Percentiles rank a stretch among this genome's conserved stretches.
Evolutionary conservation across 305 asterid species (phyloP).

Genomic region (Salvia sclarea): DNA sequence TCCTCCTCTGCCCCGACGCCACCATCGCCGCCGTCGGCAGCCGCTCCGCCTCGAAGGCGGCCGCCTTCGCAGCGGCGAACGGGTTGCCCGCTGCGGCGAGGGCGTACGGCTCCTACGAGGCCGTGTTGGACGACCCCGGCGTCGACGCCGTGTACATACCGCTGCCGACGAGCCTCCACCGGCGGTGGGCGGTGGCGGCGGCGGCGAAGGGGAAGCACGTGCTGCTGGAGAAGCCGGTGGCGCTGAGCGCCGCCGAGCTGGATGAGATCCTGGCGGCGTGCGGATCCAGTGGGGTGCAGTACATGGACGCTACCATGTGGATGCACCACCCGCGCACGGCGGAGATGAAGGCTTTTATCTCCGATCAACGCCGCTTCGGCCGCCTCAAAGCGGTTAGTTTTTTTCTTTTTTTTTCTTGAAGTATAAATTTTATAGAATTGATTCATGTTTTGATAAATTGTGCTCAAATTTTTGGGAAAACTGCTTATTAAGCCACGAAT

Average conservation of each 20-base stretch:
- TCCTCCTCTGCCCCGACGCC: constrained; percentile 45
- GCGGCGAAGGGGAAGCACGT: constrained; percentile 46
- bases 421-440: no score
- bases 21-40: constrained; percentile 51
- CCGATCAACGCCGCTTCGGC: constrained; percentile 38
- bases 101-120: constrained; percentile 43
- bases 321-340: constrained; percentile 54
- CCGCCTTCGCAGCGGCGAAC: constrained; percentile 37
- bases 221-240: constrained; percentile 53
- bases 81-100: constrained; percentile 41
- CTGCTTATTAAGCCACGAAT: no score
- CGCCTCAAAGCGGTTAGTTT: constrained; percentile 38
- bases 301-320: constrained; percentile 57
- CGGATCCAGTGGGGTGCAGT: constrained; percentile 49
- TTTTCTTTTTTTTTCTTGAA: not conserved
- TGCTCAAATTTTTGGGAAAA: no score
- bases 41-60: constrained; percentile 48
- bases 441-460: no score
- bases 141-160: constrained; percentile 51
- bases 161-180: constrained; percentile 48
- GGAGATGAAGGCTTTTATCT: constrained; percentile 38
- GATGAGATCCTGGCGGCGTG: constrained; percentile 46
- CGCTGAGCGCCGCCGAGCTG: constrained; percentile 40
- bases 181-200: constrained; percentile 45
- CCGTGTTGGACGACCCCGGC: constrained; percentile 41